Evolutionary conservation across 352 stramenopile species (phyloP).

Genomic region (Phytophthora agathidicida): DNA sequence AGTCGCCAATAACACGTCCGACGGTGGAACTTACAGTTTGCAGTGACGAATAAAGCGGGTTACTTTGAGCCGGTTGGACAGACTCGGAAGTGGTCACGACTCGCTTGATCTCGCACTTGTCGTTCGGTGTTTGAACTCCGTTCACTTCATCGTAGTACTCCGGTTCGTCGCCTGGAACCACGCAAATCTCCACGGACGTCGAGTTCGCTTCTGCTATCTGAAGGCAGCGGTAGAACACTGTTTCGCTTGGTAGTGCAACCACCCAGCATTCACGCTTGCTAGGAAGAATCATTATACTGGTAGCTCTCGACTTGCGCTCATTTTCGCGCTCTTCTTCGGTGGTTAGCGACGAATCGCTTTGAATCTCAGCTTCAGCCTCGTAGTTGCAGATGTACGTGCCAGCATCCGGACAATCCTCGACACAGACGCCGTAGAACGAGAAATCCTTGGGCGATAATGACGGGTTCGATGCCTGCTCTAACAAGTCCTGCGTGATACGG

Average conservation of each 20-base stretch:
- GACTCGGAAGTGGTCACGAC: slow-evolving; percentile 61
- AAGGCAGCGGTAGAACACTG: slow-evolving; percentile 85
- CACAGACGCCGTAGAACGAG: slow-evolving; percentile 79
- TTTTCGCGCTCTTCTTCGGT: slow-evolving; percentile 50
- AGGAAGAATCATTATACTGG: slow-evolving; percentile 36
- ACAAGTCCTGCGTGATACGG: slow-evolving; percentile 75
- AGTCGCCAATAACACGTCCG: slow-evolving; percentile 70
- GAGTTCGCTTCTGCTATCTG: slow-evolving; percentile 66
- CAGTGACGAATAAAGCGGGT: slow-evolving; percentile 78
- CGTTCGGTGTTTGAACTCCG: slow-evolving; percentile 55
- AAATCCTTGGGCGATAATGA: slow-evolving; percentile 47
- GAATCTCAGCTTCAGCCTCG: slow-evolving; percentile 62
- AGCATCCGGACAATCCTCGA: slow-evolving; percentile 49
- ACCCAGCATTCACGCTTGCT: slow-evolving; percentile 62
- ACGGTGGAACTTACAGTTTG: slow-evolving; percentile 57
- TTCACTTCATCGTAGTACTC: slow-evolving; percentile 73
- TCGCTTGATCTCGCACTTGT: slow-evolving; percentile 79
- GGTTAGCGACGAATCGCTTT: slow-evolving; percentile 38
- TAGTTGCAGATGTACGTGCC: slow-evolving; percentile 80
- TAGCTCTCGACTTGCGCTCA: slow-evolving; percentile 50
- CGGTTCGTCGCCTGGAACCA: slow-evolving; percentile 66
- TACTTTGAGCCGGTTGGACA: slow-evolving; percentile 60
- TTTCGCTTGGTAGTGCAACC: slow-evolving; percentile 63
- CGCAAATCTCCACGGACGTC: slow-evolving; percentile 66
- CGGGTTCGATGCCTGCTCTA: slow-evolving; percentile 58